Conservation (phyloP, 192 early-diverging fungal species). For the Glomus cerebriforme region DNA sequence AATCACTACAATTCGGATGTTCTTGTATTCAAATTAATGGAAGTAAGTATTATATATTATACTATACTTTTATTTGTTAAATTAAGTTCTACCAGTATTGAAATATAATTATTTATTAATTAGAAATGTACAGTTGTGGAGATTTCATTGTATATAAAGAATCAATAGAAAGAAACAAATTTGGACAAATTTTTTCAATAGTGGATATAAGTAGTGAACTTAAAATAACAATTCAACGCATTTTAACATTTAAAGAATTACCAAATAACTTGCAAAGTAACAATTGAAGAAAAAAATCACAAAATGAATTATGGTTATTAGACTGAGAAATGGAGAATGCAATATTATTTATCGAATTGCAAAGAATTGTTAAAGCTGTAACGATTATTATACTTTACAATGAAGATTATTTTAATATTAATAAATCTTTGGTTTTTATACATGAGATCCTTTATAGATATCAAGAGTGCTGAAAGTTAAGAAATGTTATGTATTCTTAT, state of each 20-base stretch:
- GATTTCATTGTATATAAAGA: not conserved
- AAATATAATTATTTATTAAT: too few relatives aligned
- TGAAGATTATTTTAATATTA: not conserved
- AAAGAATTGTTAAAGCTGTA: not conserved
- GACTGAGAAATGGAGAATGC: not conserved
- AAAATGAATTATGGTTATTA: not conserved
- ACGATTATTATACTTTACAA: not conserved
- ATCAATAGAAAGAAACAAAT: not conserved
- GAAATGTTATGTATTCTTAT: not conserved
- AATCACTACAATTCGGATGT: not conserved
- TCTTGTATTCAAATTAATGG: not conserved
- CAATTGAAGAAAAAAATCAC: not conserved
- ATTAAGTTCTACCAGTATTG: too few relatives aligned
- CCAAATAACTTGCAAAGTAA: not conserved
- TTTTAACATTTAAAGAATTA: not conserved
- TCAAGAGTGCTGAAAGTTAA: not conserved
- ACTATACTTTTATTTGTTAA: too few relatives aligned
- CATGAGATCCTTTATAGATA: not conserved
- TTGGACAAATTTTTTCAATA: not conserved
- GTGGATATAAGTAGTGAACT: not conserved
- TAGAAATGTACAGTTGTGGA: not conserved
- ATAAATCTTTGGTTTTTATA: not conserved
- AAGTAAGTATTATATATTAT: too few relatives aligned
- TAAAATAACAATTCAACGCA: not conserved
- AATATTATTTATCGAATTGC: not conserved